Conservation (phyloP, 116 monocot species). For the Trichopus zeylanicus region DNA sequence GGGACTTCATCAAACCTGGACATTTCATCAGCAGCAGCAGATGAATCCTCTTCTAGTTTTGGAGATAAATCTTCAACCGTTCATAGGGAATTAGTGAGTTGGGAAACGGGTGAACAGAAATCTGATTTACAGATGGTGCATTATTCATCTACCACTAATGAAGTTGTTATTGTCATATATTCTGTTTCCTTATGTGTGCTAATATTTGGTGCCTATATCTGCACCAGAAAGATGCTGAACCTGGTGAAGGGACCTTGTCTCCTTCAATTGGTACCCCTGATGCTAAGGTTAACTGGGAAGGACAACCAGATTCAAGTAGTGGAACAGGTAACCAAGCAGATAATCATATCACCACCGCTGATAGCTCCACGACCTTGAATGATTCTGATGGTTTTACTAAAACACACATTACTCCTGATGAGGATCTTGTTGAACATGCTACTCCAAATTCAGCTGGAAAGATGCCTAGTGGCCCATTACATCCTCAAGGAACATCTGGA, state of each 20-base stretch:
- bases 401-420: conserved; percentile 4
- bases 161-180: too few relatives aligned
- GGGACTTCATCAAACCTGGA: conserved; percentile 21
- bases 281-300: conserved; percentile 9
- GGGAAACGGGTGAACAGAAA: conserved; percentile 6
- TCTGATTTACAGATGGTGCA: conserved; percentile 17
- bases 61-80: conserved; percentile 15
- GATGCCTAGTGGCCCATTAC: conserved; percentile 1
- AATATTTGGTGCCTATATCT: background rate
- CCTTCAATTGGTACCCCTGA: conserved; percentile 4
- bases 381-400: conserved; percentile 1
- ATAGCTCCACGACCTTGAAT: conserved; percentile 1
- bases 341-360: too few relatives aligned
- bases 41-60: conserved; percentile 7
- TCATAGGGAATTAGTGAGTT: conserved; percentile 8
- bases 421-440: background rate
- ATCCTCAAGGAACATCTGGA: conserved; percentile 6
- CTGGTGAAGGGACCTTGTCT: conserved; percentile 10
- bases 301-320: too few relatives aligned
- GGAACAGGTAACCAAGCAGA: too few relatives aligned
- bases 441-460: background rate
- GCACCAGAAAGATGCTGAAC: conserved; percentile 13
- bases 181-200: background rate
- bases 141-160: too few relatives aligned
- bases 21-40: conserved; percentile 34